Base-by-base conservation (phyloP, 257 asterid species). In the Penstemon eatonii region DNA sequence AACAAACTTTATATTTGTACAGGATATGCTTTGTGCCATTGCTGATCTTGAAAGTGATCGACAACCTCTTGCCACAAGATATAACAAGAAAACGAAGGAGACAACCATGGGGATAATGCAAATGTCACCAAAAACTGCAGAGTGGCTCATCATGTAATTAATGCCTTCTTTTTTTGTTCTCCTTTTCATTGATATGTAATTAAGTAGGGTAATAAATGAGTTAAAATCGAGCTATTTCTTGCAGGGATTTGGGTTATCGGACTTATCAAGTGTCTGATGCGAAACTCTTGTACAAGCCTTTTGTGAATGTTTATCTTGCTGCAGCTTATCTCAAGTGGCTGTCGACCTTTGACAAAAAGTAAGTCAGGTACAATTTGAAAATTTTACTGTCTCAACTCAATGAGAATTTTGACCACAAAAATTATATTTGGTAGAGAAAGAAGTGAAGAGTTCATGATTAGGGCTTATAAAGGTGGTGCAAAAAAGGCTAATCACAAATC, bases 291-390 rank as follows among this genome's bases (percentile, higher is more conserved):
- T 84, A 78, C 74, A 84, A 80, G 79, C 99, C 99, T 66, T 88
- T 93, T 58, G 73, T 87, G 25, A 93, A 79, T 78, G 87, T 90
- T 45, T 93, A 93, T 81, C 81, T 90, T 70, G 96, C 85, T 65
- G 99, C 99, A 60, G 96, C 99, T 61, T 87, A 93, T 77, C 91
- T 93, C 39, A 86, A 87, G 74, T 90, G 92, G 96, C 75, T 93
- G 70, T 93, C 97, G 62, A 75, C 70, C 67, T 87, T 66, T 36
- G 97, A 84, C 38, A 76, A 90, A 37, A 74, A 77, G 99, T 90
- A 81, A 76, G 96, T 64, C 18, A 15, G 57, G 39, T 68, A 33
- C 33, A 52, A 49, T 68, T 42, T 56, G 57, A 61, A 25, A 67
- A 51, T 39, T 76, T 41, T 66, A 57, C 50, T 18, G 4, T 50